Evolutionary conservation across 2,329 filamentous ascomycete genomes (phyloP), one percentile per base, ranked within the genome.

Genomic region (Sclerotinia spermophila): DNA sequence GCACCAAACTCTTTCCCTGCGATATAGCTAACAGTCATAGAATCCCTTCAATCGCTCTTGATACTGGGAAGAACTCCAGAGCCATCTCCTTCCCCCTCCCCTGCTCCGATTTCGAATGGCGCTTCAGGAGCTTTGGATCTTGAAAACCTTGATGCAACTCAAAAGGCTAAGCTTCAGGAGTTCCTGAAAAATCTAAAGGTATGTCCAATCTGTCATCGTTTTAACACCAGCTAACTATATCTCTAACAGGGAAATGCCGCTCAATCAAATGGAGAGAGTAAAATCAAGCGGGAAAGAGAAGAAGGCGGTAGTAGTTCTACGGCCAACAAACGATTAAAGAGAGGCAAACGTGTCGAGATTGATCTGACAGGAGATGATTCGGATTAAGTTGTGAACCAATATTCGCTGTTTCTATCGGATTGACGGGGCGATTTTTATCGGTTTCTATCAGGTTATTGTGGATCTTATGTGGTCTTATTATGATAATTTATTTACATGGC

Each of bases 11-110:
- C 19, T 40, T 4, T 5, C 17, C 24, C 21, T n/a, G 24, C 2
- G 3, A 21, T 8, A 2, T 40, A 30, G 33, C 68, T 67, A 58
- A 70, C 19, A 45, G 38, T 24, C 15, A 13, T 27, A 67, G 68
- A 44, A 10, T 53, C 51, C 15, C 68, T 70, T 3, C 17, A 70
- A 44, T 59, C 60, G 27, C 68, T 70, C n/a, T 33, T 48, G 42
- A 42, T 70, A 65, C 38, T 70, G 7, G 24, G 59, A 19, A 40
- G 53, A 58, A 58, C 42, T 3, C 53, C 68, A 10, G 61, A 67
- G 10, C 53, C 51, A 21, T 19, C 42, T 0, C 10, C 24, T 17
- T 30, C 21, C n/a, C 48, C 35, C 6, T 30, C 51, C 10, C 44
- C 24, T 21, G 33, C n/a, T n/a, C 58, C 35, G 10, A n/a, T 38